These are phyloP conservation scores for Aspergillus sp. DNA, from an alignment of 2,329 filamentous ascomycete genomes.

Conservation along the genomic window DNA sequence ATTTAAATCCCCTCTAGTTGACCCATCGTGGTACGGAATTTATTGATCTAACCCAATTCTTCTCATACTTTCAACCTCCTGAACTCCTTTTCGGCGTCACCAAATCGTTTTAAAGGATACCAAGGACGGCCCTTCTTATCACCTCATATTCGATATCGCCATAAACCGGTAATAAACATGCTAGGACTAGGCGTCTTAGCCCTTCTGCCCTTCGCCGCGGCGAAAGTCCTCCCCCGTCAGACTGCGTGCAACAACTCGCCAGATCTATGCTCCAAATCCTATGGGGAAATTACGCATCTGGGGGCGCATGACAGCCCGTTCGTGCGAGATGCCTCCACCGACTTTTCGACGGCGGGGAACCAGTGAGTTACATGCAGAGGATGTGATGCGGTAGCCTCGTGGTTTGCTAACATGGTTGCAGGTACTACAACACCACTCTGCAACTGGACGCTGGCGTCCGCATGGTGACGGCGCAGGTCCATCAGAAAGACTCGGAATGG, in stretches of 20 bases:
- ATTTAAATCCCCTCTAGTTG: not conserved
- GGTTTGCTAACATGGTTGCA: constrained; percentile 15
- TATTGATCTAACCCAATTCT: too few relatives aligned
- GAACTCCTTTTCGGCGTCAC: not conserved
- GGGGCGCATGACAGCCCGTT: constrained; percentile 76
- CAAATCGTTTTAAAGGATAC: not conserved
- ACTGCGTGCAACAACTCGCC: constrained; percentile 79
- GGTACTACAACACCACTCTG: constrained; percentile 64
- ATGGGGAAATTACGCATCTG: constrained; percentile 75
- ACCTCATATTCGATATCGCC: not conserved
- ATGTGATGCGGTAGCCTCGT: not conserved
- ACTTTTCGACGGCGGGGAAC: constrained; percentile 65
- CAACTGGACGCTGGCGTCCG: constrained; percentile 71
- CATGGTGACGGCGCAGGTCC: constrained; percentile 70
- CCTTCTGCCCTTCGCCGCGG: constrained; percentile 28
- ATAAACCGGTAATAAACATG: constrained; percentile 22
- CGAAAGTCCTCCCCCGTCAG: constrained; percentile 30
- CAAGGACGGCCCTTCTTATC: not conserved
- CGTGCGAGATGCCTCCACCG: constrained; percentile 62
- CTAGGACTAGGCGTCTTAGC: constrained; percentile 27
- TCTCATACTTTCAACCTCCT: not conserved
- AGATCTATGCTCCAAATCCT: constrained; percentile 66
- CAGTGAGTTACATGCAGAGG: constrained; percentile 52
- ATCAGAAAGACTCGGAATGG: constrained; percentile 59
- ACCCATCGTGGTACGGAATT: not conserved